A percentile compares a stretch with the other conserved stretches of the same genome.
Conservation (phyloP, 2,329 filamentous ascomycete species). For the Macroventuria anomochaeta region DNA sequence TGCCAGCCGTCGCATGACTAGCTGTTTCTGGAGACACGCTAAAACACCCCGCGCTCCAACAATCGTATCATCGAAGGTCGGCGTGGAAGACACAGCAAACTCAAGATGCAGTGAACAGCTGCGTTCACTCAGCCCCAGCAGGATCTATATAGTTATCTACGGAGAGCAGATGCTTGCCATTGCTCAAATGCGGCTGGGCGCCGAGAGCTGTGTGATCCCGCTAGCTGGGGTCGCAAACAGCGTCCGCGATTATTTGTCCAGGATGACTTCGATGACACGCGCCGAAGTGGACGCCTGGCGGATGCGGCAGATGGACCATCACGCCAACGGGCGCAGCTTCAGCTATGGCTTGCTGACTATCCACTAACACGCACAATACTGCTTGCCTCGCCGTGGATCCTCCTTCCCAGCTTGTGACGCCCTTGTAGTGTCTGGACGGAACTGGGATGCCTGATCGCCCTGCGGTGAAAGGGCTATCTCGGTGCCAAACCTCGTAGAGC, state of each 20-base stretch:
- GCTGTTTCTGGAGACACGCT: conserved; percentile 10
- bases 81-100: conserved; percentile 4
- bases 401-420: background rate
- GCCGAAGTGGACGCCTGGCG: conserved; percentile 29
- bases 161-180: conserved; percentile 13
- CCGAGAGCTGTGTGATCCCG: conserved; percentile 16
- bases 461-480: conserved; percentile 5
- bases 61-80: conserved; percentile 8
- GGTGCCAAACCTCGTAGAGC: background rate
- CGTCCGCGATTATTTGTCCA: conserved; percentile 42
- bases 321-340: conserved; percentile 20
- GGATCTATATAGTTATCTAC: background rate
- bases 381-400: background rate
- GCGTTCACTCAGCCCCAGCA: background rate
- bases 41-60: background rate
- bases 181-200: conserved; percentile 17
- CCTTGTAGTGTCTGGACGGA: background rate
- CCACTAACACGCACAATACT: conserved; percentile 14
- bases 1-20: conserved; percentile 16
- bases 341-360: conserved; percentile 14
- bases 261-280: conserved; percentile 27
- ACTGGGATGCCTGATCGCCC: conserved; percentile 19
- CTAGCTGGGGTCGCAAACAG: conserved; percentile 10
- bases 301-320: conserved; percentile 21
- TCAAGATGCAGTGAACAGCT: conserved; percentile 12